Conservation (phyloP, 192 early-diverging fungal genomes). For the Coemansia sp. region DNA sequence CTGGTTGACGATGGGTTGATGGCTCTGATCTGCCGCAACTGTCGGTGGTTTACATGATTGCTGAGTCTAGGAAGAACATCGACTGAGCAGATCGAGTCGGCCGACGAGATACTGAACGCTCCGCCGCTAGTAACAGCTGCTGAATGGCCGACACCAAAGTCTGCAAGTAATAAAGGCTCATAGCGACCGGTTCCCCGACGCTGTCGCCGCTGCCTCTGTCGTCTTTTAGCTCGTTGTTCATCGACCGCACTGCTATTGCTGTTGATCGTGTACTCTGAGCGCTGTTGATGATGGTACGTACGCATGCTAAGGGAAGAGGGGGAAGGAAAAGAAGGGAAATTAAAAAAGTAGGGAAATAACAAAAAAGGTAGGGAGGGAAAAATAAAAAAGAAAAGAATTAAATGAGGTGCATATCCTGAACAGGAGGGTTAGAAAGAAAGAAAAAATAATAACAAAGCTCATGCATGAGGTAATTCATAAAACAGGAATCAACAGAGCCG, state of each 20-base stretch:
- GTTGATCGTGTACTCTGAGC: not conserved
- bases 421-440: not conserved
- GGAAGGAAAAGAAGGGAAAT: not conserved
- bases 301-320: not conserved
- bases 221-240: slow-evolving; percentile 10
- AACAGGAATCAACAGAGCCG: not conserved
- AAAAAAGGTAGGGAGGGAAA: not conserved
- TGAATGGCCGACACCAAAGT: not conserved
- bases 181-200: not conserved
- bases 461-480: not conserved
- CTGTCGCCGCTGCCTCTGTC: slow-evolving; percentile 9
- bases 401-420: not conserved
- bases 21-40: not conserved
- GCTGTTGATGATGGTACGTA: not conserved
- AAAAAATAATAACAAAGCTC: not conserved
- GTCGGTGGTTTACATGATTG: not conserved
- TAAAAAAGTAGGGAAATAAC: slow-evolving; percentile 4
- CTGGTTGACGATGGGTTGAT: not conserved
- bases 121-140: slow-evolving; percentile 5
- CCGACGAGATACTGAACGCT: slow-evolving; percentile 13
- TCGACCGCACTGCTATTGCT: slow-evolving; percentile 35
- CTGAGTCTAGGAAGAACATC: slow-evolving; percentile 36
- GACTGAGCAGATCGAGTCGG: slow-evolving; percentile 48
- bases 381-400: not conserved
- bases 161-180: not conserved